Base-by-base conservation (phyloP, 257 asterid genomes). In the Solanum dulcamara region DNA sequence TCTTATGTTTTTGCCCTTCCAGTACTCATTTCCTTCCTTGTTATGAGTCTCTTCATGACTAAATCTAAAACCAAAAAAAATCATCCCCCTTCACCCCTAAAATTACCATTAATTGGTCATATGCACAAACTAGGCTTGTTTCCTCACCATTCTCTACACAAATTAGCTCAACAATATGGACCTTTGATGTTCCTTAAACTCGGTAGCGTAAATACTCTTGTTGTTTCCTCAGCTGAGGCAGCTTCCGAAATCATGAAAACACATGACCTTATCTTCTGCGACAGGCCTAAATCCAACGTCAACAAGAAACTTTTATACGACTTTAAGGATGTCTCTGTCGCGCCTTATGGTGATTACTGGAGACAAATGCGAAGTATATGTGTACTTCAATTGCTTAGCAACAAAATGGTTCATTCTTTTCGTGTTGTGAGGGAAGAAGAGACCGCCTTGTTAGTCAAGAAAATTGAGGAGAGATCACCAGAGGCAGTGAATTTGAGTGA, bases 341-440 rank as follows among this genome's bases (percentile, higher is more conserved):
- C 90, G 0, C 89, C 94, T 0, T 92, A 93, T 46, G 91, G 94
- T 0, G 92, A 92, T 24, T 88, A 89, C 24, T 93, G 91, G 93
- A 91, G 93, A 84, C 88, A 89, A 42, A 48, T 87, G 24, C 66
- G 88, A 48, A 88, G 91, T 87, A 81, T 92, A 5, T 85, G 91
- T 28, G 91, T 92, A 7, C 88, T 89, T n/a, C 92, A 93, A 12
- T 89, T 93, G 2, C 84, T 93, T 57, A 91, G 91, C 24, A 83
- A 53, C 84, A 91, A 88, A 57, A 85, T 86, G 53, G 94, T 93
- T 30, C 90, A 86, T 6, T 89, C 91, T 4, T 92, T 81, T 83
- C 84, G 87, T 0, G 18, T 7, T 10, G 84, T 89, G 2, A 83
- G 95, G 32, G 94, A 87, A 30, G 91, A 92, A 62, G 93, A 90